Percentiles rank a stretch among this genome's conserved stretches.
phyloP scores from a whole-genome alignment of 371 early-diverging fungal species.

The Apophysomyces variabilis region DNA sequence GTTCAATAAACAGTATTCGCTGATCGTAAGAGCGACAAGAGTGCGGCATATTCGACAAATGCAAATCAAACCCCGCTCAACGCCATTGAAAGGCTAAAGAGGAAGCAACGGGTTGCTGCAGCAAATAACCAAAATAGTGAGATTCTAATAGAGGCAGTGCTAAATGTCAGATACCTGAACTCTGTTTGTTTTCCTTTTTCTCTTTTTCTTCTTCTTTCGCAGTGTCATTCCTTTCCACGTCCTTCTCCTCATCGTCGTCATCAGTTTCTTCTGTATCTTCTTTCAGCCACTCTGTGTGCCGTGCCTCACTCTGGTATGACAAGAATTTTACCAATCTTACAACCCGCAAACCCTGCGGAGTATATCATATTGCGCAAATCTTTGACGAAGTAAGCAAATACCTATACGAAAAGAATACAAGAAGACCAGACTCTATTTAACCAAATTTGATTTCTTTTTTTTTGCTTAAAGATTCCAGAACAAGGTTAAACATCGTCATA shows the following conservation, averaged over 20 bases:
- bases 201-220: slow-evolving; percentile 1
- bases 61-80: slow-evolving; percentile 8
- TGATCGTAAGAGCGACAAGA: slow-evolving; percentile 9
- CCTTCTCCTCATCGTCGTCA: slow-evolving; percentile 17
- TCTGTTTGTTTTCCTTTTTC: neutral
- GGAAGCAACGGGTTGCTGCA: slow-evolving; percentile 4
- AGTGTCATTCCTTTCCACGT: slow-evolving; percentile 11
- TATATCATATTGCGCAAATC: slow-evolving; percentile 11
- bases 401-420: neutral
- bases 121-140: slow-evolving; percentile 4
- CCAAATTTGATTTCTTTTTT: slow-evolving; percentile 12
- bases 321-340: slow-evolving; percentile 6
- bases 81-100: neutral
- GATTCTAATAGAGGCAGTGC: neutral
- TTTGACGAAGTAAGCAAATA: slow-evolving; percentile 13
- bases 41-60: slow-evolving; percentile 3
- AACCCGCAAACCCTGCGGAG: slow-evolving; percentile 9
- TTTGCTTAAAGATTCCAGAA: slow-evolving; percentile 29
- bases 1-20: neutral
- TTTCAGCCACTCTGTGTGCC: neutral
- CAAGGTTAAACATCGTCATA: slow-evolving; percentile 26
- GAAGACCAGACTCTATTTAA: slow-evolving; percentile 16
- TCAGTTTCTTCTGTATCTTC: slow-evolving; percentile 10
- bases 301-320: neutral
- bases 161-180: neutral